Evolutionary conservation across 2,329 filamentous ascomycete species (phyloP).

Genomic region (Neofusicoccum umdonicola): DNA sequence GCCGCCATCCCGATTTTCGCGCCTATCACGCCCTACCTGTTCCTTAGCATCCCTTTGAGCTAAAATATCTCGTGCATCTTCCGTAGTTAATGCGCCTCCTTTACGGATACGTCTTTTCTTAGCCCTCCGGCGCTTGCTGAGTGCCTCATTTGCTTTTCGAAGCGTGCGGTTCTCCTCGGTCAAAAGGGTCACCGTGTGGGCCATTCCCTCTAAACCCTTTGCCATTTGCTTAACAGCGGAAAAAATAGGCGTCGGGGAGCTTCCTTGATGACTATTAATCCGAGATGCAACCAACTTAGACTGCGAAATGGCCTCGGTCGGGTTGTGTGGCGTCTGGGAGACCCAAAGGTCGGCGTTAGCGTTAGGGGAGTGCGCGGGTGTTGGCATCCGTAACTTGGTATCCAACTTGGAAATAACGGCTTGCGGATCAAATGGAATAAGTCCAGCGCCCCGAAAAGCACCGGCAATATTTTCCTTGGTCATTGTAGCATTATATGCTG

Average conservation of each 20-base stretch:
- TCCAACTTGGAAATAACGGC: slow-evolving; percentile 31
- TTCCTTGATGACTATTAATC: slow-evolving; percentile 1
- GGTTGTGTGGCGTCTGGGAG: slow-evolving; percentile 14
- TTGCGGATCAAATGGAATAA: slow-evolving; percentile 31
- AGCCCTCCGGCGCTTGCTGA: slow-evolving; percentile 16
- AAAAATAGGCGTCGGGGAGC: slow-evolving; percentile 13
- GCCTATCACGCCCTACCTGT: not conserved
- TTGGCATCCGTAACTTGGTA: slow-evolving; percentile 21
- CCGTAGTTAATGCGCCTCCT: not conserved
- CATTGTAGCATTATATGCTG: slow-evolving; percentile 24
- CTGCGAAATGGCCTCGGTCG: not conserved
- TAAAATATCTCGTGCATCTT: slow-evolving; percentile 6
- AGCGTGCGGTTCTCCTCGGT: not conserved
- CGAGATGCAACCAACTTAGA: not conserved
- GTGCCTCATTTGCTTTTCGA: slow-evolving; percentile 6
- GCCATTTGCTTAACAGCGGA: not conserved
- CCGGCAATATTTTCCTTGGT: slow-evolving; percentile 25
- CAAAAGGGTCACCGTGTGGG: not conserved
- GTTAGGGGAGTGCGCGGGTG: not conserved
- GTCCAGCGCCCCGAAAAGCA: slow-evolving; percentile 28
- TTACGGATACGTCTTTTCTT: slow-evolving; percentile 15
- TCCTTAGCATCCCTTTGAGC: not conserved
- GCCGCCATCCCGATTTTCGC: not conserved
- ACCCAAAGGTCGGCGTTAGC: not conserved
- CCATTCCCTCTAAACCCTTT: slow-evolving; percentile 1